Evolutionary conservation across 2,329 filamentous ascomycete species (phyloP).

Genomic region (Talaromyces sp.): DNA sequence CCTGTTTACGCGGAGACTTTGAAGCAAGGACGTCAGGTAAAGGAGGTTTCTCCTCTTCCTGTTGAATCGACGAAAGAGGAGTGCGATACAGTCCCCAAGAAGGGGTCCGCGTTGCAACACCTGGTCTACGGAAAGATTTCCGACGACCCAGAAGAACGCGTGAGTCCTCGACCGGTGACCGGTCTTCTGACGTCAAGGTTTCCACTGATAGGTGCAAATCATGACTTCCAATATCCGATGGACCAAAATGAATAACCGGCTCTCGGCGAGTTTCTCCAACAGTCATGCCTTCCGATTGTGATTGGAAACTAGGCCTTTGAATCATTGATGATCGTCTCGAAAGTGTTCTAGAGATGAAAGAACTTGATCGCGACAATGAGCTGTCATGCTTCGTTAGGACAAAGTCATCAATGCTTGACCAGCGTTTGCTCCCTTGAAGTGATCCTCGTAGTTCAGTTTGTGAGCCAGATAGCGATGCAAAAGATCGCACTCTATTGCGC

Average conservation of each 20-base stretch:
- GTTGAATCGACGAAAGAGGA: constrained; percentile 22
- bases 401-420: constrained; percentile 11
- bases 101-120: constrained; percentile 33
- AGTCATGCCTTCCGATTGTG: constrained; percentile 3
- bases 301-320: constrained; percentile 2
- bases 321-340: constrained; percentile 5
- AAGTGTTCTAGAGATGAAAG: constrained; percentile 12
- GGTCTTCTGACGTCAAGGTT: constrained; percentile 22
- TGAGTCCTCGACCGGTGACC: not conserved
- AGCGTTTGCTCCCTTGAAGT: constrained; percentile 10
- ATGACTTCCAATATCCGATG: constrained; percentile 20
- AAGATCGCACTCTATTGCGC: constrained; percentile 20
- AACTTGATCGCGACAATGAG: constrained; percentile 11
- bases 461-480: constrained; percentile 19
- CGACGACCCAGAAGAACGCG: constrained; percentile 35
- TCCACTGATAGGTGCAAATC: constrained; percentile 17
- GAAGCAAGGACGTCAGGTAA: constrained; percentile 13
- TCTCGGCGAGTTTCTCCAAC: constrained; percentile 14
- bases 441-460: constrained; percentile 5
- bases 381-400: constrained; percentile 6
- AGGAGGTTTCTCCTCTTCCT: constrained; percentile 18
- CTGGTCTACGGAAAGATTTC: constrained; percentile 33
- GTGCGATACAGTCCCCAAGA: constrained; percentile 18
- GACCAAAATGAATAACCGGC: constrained; percentile 27
- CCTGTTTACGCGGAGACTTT: constrained; percentile 8